phyloP scores from a whole-genome alignment of 225 moss, liverwort and hornwort species.

The Straminergon stramineum region DNA sequence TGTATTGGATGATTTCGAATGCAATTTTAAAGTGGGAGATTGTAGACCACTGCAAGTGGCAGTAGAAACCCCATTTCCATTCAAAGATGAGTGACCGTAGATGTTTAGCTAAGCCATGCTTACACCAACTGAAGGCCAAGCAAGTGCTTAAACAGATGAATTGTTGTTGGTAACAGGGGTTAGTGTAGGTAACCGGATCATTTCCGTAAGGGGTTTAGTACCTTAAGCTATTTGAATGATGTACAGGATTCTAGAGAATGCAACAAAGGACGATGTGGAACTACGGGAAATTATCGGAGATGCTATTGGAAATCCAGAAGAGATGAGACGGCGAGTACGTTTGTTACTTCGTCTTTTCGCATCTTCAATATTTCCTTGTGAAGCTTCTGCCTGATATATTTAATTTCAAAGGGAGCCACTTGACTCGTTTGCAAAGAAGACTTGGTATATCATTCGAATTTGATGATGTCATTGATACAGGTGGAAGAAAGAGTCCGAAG shows the following conservation, averaged over 20 bases:
- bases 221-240: neutral
- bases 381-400: neutral
- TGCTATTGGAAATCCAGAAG: conserved; percentile 90
- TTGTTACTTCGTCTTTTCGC: neutral
- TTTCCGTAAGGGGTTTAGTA: neutral
- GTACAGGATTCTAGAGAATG: conserved; percentile 82
- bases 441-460: neutral
- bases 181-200: neutral
- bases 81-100: neutral
- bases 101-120: neutral
- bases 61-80: neutral
- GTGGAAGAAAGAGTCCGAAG: conserved; percentile 94
- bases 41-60: neutral
- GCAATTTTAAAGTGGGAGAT: neutral
- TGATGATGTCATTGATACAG: conserved; percentile 19
- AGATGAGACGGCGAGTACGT: conserved; percentile 91
- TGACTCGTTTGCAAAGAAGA: neutral
- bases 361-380: neutral
- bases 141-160: neutral
- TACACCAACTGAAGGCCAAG: neutral
- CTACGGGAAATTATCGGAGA: conserved; percentile 95
- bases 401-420: neutral
- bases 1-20: neutral
- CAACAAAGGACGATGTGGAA: conserved; percentile 91
- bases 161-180: neutral